These are phyloP conservation scores for Anacardium occidentale DNA, from an alignment of 345 rosid genomes.

Conservation along the genomic window DNA sequence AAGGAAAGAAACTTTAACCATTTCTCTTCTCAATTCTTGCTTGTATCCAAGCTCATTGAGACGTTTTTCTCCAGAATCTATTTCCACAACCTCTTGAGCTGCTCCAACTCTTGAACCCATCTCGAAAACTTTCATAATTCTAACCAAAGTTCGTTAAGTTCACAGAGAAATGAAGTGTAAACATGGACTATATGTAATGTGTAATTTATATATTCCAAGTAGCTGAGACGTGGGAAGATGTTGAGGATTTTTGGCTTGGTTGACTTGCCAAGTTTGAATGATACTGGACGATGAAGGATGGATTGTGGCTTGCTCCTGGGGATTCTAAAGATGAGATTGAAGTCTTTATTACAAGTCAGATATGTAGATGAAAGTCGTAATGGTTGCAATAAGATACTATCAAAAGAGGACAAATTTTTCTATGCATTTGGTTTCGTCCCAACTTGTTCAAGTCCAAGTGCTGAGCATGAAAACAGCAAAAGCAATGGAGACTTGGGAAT, in stretches of 20 bases:
- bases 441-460: not conserved
- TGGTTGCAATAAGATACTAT: not conserved
- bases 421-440: not conserved
- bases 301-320: not conserved
- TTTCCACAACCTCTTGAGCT: not conserved
- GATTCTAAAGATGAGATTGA: not conserved
- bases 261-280: too few species aligned
- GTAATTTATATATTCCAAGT: not conserved
- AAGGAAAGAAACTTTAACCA: conserved; percentile 29
- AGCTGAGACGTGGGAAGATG: too few species aligned
- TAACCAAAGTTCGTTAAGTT: not conserved
- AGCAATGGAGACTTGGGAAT: not conserved
- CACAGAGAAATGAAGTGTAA: not conserved
- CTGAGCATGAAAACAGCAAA: not conserved
- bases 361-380: not conserved
- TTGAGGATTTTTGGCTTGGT: too few species aligned
- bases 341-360: not conserved
- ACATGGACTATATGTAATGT: not conserved
- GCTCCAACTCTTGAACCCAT: conserved; percentile 3
- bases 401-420: not conserved
- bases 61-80: conserved; percentile 59
- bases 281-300: not conserved
- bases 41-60: conserved; percentile 60
- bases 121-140: not conserved
- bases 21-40: conserved; percentile 66